Evolutionary conservation across 208 protist species (phyloP).

Genomic region (Borovskyia barvae): DNA sequence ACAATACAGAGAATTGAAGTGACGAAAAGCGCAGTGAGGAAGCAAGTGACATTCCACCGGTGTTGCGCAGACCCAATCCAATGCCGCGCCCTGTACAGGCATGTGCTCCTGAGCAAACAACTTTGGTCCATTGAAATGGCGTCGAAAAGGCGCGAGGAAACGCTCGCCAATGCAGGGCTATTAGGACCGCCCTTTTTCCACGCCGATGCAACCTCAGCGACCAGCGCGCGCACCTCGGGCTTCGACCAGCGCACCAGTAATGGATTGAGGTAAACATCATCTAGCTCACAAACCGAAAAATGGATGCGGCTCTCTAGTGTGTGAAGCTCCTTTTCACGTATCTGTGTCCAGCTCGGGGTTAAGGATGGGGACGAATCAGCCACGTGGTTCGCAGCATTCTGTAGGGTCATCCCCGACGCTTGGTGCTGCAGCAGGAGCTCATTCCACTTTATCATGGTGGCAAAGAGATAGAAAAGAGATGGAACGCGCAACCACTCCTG

Average conservation of each 20-base stretch:
- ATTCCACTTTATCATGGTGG: constrained; percentile 58
- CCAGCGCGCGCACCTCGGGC: constrained; percentile 21
- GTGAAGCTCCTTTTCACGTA: constrained; percentile 23
- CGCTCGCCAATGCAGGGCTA: constrained; percentile 43
- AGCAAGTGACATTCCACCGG: constrained; percentile 5
- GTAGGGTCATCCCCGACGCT: neutral
- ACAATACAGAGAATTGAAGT: constrained; percentile 39
- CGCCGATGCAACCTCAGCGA: constrained; percentile 32
- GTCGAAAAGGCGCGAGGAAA: constrained; percentile 44
- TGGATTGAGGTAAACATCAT: constrained; percentile 36
- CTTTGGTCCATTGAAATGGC: constrained; percentile 43
- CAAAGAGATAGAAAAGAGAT: constrained; percentile 63
- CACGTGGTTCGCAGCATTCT: constrained; percentile 8
- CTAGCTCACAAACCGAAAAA: constrained; percentile 44
- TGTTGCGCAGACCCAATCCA: constrained; percentile 36
- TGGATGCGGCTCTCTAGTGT: constrained; percentile 29
- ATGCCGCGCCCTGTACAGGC: constrained; percentile 35
- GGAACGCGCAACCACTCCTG: constrained; percentile 61
- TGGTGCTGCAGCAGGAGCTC: constrained; percentile 36
- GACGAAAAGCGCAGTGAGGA: constrained; percentile 7
- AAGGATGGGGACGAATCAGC: constrained; percentile 17
- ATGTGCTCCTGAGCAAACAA: constrained; percentile 44
- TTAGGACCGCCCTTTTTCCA: constrained; percentile 49
- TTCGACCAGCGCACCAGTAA: constrained; percentile 56
- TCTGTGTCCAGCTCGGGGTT: constrained; percentile 15